Conservation (phyloP, 129 eudicot genomes). For the Gnaphalium uliginosum region DNA sequence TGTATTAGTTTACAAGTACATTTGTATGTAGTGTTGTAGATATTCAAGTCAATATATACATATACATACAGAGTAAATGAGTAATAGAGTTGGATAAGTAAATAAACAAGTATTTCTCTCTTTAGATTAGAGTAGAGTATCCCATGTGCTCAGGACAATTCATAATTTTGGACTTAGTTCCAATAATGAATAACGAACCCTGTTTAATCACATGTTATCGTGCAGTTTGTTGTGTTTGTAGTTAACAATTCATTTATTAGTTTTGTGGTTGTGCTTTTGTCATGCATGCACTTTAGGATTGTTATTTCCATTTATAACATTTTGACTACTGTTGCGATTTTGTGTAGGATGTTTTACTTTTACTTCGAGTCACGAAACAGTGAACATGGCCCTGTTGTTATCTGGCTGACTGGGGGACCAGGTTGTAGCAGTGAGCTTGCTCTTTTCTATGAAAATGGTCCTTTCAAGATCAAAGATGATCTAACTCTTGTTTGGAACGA, state of each 20-base stretch:
- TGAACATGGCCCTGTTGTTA: constrained; percentile 54
- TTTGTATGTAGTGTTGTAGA: no score
- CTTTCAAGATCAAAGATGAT: constrained; percentile 48
- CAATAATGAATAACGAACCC: no score
- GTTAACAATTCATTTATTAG: background rate
- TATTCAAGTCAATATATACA: no score
- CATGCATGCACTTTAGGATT: constrained; percentile 4
- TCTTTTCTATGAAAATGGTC: constrained; percentile 77
- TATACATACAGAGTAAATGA: background rate
- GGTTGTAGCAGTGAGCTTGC: constrained; percentile 75
- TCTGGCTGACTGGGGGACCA: constrained; percentile 77
- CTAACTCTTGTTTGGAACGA: constrained; percentile 62
- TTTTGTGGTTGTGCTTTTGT: constrained; percentile 9
- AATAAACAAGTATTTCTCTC: no score
- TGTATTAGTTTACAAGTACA: no score
- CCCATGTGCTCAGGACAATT: no score
- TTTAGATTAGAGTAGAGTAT: no score
- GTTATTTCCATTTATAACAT: background rate
- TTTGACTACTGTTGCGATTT: constrained; percentile 8
- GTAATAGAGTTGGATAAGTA: no score
- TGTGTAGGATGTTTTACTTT: constrained; percentile 68
- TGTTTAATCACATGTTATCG: background rate
- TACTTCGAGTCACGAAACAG: constrained; percentile 61
- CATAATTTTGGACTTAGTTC: no score
- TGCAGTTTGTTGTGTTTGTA: background rate